Base-by-base conservation (phyloP, 2,329 filamentous ascomycete genomes). In the Arthroderma sp. region DNA sequence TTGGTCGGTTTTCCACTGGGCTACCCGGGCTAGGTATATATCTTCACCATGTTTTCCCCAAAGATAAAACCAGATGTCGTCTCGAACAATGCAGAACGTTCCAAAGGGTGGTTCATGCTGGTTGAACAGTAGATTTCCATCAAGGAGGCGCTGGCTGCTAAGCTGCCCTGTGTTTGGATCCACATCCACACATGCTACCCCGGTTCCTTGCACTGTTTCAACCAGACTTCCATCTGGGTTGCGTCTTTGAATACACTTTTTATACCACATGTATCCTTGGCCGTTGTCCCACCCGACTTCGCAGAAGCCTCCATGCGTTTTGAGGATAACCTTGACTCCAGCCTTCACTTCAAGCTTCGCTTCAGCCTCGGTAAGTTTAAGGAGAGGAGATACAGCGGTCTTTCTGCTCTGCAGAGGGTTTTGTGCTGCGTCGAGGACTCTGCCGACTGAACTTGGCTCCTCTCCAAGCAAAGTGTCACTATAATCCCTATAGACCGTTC, bases 211-310 rank as follows among this genome's bases (percentile, higher is more conserved):
- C 28, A 41, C 47, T 6, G 38, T 33, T 6, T 27, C 36, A 29
- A 11, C 29, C 29, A 29, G 3, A 9, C 28, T 40, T 7, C 43
- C 34, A 15, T 40, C 34, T 1, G 9, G 29, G 28, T 42, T 36
- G 10, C 28, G 31, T 11, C 43, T 28, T 7, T 41, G 36, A 2
- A 47, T 36, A 27, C 41, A 27, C 22, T 49, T 49, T 31, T 44
- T 41, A 36, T 43, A 49, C 49, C 49, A 50, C 28, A 46, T 38
- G 34, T 45, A 49, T n/a, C 45, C 47, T 27, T 48, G 40, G n/a
- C 43, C 44, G 8, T 38, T 45, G 4, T 42, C 42, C 5, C 36
- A 27, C 10, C 30, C 9, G 11, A 40, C 40, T 15, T 49, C 44
- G 34, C 42, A 45, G 10, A 49, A 15, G 1, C 47, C 49, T n/a